Conservation (phyloP, 208 protist genomes). For the Leishmania tropica region DNA sequence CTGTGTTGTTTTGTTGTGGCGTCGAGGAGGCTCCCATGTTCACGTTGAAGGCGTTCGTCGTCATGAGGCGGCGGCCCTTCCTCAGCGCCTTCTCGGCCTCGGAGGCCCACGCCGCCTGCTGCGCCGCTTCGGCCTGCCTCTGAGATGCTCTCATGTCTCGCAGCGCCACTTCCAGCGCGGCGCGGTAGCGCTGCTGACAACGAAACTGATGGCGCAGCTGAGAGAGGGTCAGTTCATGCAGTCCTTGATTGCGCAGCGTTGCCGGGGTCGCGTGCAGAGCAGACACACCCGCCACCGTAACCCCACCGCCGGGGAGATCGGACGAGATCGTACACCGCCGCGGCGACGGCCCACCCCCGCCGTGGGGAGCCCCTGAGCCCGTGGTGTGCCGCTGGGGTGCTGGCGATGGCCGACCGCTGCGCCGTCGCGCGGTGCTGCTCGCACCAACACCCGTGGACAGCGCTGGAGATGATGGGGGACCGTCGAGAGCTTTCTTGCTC, state of each 20-base stretch:
- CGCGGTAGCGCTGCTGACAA: constrained; percentile 62
- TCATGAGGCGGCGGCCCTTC: constrained; percentile 17
- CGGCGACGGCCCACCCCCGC: not conserved
- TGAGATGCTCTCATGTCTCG: constrained; percentile 34
- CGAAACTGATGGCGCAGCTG: constrained; percentile 73
- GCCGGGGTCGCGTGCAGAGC: not conserved
- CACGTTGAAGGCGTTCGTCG: not conserved
- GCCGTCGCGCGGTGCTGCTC: not conserved
- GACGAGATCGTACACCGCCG: not conserved
- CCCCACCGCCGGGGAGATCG: not conserved
- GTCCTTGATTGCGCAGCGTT: constrained; percentile 18
- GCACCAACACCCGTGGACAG: not conserved
- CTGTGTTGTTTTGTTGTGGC: not conserved
- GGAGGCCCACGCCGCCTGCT: constrained; percentile 50
- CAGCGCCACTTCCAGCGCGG: constrained; percentile 47
- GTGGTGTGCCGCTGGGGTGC: constrained; percentile 8
- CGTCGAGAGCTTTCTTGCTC: not conserved
- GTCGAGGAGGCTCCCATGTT: not conserved
- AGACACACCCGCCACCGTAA: not conserved
- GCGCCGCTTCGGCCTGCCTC: constrained; percentile 39
- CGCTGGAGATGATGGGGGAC: not conserved
- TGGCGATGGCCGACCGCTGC: not conserved
- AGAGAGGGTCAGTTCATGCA: constrained; percentile 55
- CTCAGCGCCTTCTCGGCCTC: constrained; percentile 53
- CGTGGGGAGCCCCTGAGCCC: not conserved